Base-by-base conservation (phyloP, 2,329 filamentous ascomycete species). In the Malbranchea zuffiana region DNA sequence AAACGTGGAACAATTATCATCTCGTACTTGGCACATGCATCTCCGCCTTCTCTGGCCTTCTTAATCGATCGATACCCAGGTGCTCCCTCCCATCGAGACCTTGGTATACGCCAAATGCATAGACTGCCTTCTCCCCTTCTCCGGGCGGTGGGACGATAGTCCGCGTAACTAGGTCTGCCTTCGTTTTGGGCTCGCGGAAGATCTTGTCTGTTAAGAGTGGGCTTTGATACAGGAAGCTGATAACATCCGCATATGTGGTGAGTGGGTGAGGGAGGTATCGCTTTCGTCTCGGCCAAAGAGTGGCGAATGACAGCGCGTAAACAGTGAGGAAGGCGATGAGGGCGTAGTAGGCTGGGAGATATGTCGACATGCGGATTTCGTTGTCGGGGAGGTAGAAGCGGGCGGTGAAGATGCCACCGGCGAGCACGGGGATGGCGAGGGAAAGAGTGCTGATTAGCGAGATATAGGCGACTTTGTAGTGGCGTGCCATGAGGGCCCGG, bases 181-280 rank as follows among this genome's bases (percentile, higher is more conserved):
- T 79, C n/a, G 69, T 77, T 18, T 69, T 66, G 2, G 80, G 74
- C 24, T 77, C 72, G 34, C 76, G 70, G 54, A 95, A 88, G 0
- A 80, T 73, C 6, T 76, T 69, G 51, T 94, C 86, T 4, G 72
- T 67, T 2, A 83, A 65, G 12, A 92, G 65, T 16, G 80, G 78
- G 28, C 78, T 78, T 47, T 79, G 78, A 41, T 82, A 76, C 27
- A 88, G 67, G 54, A 88, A 87, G 51, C 76, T 80, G 47, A 92
- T 71, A 15, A 87, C 67, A 54, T 87, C 84, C 1, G 82, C 81
- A 12, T 92, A 67, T 31, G 73, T 83, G 42, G 70, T 73, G 26
- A 82, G 76, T 4, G 70, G 69, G 53, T 92, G 85, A 0, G 85
- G 84, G 1, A 93, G 70, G 27, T 78, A 74, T 25, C 69, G 65